phyloP scores from a whole-genome alignment of 179 eudicot genomes.

The Nepenthes alata region DNA sequence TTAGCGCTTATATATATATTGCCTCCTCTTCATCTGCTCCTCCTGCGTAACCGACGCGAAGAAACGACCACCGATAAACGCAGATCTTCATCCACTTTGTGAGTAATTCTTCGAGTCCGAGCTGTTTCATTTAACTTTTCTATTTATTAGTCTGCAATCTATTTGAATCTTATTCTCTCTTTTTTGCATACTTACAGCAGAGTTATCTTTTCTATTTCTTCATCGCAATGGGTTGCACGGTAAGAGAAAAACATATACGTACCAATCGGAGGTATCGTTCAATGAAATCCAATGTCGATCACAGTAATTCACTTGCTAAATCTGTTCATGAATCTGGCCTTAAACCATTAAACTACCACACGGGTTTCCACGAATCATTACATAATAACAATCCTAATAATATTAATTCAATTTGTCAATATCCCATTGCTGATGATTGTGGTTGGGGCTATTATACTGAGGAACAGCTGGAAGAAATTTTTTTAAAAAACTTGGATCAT shows the following conservation, averaged over 20 bases:
- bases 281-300: conserved; percentile 34
- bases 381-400: conserved; percentile 27
- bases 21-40: too few species aligned
- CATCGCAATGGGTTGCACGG: conserved; percentile 65
- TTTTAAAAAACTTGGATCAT: conserved; percentile 67
- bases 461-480: conserved; percentile 74
- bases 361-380: conserved; percentile 26
- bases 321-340: conserved; percentile 30
- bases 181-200: neutral
- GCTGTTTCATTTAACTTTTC: too few species aligned
- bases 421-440: conserved; percentile 47
- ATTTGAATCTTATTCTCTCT: neutral
- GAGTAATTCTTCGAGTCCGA: too few species aligned
- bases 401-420: conserved; percentile 18
- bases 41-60: too few species aligned
- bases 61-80: too few species aligned
- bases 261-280: conserved; percentile 61
- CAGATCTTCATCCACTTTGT: too few species aligned
- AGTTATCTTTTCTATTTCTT: neutral
- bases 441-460: conserved; percentile 91
- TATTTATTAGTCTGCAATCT: neutral
- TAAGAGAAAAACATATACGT: conserved; percentile 70
- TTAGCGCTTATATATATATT: too few species aligned
- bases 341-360: conserved; percentile 23
- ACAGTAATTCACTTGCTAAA: conserved; percentile 18